Evolutionary conservation across 2,329 filamentous ascomycete genomes (phyloP), one percentile per base, ranked within the genome.

Genomic region (Epichloe typhina): DNA sequence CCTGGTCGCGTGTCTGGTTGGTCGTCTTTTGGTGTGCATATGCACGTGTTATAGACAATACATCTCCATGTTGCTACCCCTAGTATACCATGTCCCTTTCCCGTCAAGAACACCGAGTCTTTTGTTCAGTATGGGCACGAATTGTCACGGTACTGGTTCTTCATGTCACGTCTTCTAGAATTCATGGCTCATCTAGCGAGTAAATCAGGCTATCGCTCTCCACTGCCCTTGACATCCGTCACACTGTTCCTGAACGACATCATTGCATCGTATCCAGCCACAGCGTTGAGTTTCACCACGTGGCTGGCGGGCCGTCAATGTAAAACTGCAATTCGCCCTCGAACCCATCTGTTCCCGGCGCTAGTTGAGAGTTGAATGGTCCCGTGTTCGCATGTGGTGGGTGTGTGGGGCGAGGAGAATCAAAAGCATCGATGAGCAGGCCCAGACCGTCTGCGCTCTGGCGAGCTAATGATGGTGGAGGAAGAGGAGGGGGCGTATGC

Each of bases 241-340:
- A 33, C 26, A 19, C 7, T 15, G 37, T 42, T 15, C 17, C 38
- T 23, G 26, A 31, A 31, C 12, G n/a, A 33, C 31, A 8, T 49
- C 15, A 53, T 33, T 52, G 46, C 51, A 53, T 51, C 9, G 46
- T 53, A 26, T 52, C 52, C 9, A 55, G 42, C 54, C 54, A 57
- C 17, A 46, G 51, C 21, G 46, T 52, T 21, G 51, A 31, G 4
- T 48, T 50, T 36, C 55, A 38, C 54, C 53, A 56, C 26, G 47
- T 50, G 19, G 50, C 48, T 4, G 55, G 35, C 1, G 64, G 59
- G 2, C 71, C 72, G 39, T 71, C 63, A 23, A 73, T 65, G 50
- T 70, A 70, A 45, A 65, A 66, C 53, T 70, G 69, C 48, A 76
- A 57, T 57, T 75, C 73, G 8, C 59, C 63, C 54, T 73, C 69